Evolutionary conservation across 495 filamentous ascomycete genomes (phyloP).

Genomic region (Talaromyces thailandensis): DNA sequence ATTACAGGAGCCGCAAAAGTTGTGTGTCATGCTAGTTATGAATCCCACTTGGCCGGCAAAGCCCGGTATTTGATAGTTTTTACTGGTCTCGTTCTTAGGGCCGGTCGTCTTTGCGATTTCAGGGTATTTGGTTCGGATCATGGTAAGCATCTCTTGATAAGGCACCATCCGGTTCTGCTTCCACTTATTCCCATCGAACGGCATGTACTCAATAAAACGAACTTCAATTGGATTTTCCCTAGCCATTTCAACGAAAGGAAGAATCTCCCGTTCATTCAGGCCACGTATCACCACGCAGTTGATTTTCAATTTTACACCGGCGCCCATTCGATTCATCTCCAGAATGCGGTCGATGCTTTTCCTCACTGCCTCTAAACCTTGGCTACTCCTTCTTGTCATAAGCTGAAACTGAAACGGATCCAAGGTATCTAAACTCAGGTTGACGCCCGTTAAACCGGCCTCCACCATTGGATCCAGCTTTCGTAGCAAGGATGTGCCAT

Average conservation of each 20-base stretch:
- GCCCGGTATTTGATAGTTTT: constrained; percentile 82
- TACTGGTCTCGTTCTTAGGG: constrained; percentile 86
- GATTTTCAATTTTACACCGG: constrained; percentile 83
- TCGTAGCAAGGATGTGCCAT: constrained; percentile 78
- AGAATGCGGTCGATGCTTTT: constrained; percentile 76
- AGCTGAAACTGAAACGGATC: constrained; percentile 94
- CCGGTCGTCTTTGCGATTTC: constrained; percentile 43
- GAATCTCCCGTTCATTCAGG: constrained; percentile 82
- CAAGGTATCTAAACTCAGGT: constrained; percentile 86
- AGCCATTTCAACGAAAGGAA: constrained; percentile 85
- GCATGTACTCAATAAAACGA: constrained; percentile 99
- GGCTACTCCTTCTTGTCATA: constrained; percentile 71
- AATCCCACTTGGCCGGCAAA: constrained; percentile 85
- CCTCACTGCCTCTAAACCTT: constrained; percentile 83
- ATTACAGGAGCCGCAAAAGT: constrained; percentile 95
- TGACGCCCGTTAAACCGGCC: constrained; percentile 84
- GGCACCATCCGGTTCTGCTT: constrained; percentile 81
- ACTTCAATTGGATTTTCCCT: constrained; percentile 83
- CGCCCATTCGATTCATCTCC: constrained; percentile 73
- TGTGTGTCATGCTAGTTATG: constrained; percentile 98
- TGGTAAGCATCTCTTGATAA: constrained; percentile 29
- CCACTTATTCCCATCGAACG: constrained; percentile 97
- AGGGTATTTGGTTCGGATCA: too few relatives aligned
- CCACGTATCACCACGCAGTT: constrained; percentile 96
- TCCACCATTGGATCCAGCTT: constrained; percentile 91